phyloP scores from a whole-genome alignment of 1,139 yeast genomes.

The Scheffersomyces titani region DNA sequence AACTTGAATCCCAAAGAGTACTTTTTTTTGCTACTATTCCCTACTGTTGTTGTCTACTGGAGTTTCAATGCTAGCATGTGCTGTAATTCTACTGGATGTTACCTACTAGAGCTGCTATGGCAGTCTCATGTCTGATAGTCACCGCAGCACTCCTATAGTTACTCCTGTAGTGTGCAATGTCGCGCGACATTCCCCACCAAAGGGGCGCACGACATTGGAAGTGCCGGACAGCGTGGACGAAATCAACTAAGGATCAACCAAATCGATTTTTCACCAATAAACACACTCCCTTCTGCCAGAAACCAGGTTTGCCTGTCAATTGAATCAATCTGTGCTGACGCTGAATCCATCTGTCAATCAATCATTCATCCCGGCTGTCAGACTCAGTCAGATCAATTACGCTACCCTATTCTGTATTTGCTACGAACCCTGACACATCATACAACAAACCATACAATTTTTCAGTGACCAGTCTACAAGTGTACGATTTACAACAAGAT shows the following conservation, averaged over 20 bases:
- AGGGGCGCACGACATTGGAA: not conserved
- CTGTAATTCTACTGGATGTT: too few species aligned
- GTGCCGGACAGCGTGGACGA: slow-evolving; percentile 1
- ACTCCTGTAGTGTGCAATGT: not conserved
- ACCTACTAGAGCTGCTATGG: too few species aligned
- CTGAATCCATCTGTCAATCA: not conserved
- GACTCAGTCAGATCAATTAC: not conserved
- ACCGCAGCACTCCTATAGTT: not conserved
- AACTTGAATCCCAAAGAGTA: too few species aligned
- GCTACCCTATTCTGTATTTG: not conserved
- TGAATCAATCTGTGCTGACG: not conserved
- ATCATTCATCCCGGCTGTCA: not conserved
- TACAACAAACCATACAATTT: not conserved
- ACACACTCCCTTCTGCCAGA: not conserved
- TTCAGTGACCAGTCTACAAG: slow-evolving; percentile 1
- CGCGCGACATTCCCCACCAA: not conserved
- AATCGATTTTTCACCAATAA: not conserved
- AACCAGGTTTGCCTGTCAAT: not conserved
- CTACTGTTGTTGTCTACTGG: too few species aligned
- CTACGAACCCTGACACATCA: too few species aligned
- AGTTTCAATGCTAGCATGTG: too few species aligned
- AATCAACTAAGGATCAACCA: not conserved
- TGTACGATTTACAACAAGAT: slow-evolving; percentile 3
- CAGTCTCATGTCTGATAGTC: too few species aligned
- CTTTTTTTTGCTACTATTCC: too few species aligned